Base-by-base conservation (phyloP, 768 basidiomycete species). In the Phanerodontia chrysosporium region DNA sequence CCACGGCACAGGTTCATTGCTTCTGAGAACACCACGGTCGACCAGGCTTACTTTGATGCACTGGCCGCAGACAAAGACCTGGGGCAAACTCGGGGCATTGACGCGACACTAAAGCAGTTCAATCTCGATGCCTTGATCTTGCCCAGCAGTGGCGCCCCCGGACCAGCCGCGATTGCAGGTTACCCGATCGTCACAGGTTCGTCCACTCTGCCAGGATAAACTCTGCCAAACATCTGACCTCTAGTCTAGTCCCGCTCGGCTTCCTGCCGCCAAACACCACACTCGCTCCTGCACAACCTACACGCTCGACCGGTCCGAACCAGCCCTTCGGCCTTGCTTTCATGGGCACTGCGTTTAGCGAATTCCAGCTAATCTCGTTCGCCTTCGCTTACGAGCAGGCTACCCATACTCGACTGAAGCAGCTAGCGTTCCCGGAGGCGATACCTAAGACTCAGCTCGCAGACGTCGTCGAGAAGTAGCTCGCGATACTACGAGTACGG, bases 131-230 rank as follows among this genome's bases (percentile, higher is more conserved):
- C 72, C 10, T 51, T 73, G 18, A 16, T 73, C 12, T 55, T 72
- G 18, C 70, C 72, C 35, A 70, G 73, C 21, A 63, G 70, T 44
- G 75, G 32, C 21, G 58, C 72, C 3, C 65, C 68, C 0, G 63
- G 55, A 28, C 58, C 67, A 8, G 63, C 69, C 74, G 85, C 84
- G 2, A 79, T 85, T 54, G 81, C 82, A 8, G 86, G 85, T 14
- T 86, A 86, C 61, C 85, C 86, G 1, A 81, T 85, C 51, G 74
- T 85, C 30, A 85, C 85, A n/a, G 83, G 84, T 81, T 10, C 27
- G 61, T 45, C 3, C 16, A 16, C 8, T 5, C 32, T 7, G 32
- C 14, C 32, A n/a, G n/a, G n/a, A n/a, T n/a, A n/a, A n/a, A n/a
- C n/a, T n/a, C n/a, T n/a, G n/a, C n/a, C 32, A 35, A 35, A 35